Percentiles rank a stretch among this genome's conserved stretches.
These are phyloP conservation scores for Imleria badia DNA, from an alignment of 768 basidiomycete genomes.

Conservation along the genomic window DNA sequence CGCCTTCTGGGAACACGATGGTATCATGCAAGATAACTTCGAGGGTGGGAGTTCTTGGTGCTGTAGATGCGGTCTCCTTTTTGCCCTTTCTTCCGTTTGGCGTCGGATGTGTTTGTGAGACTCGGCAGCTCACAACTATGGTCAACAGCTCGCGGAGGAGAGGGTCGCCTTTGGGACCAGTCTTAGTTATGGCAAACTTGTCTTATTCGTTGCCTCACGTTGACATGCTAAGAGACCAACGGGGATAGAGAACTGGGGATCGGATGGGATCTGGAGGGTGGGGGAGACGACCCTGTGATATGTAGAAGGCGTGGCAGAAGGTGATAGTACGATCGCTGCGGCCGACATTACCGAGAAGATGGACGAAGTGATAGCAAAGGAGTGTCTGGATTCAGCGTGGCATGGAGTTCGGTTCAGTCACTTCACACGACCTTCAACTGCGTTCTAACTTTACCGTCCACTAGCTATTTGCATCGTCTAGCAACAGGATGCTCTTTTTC, in stretches of 20 bases:
- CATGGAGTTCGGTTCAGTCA: neutral
- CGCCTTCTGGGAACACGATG: constrained; percentile 78
- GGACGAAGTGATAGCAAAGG: neutral
- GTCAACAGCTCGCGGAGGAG: constrained; percentile 60
- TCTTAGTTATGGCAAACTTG: constrained; percentile 7
- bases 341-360: constrained; percentile 23
- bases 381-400: neutral
- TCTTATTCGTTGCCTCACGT: constrained; percentile 42
- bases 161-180: constrained; percentile 57
- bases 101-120: constrained; percentile 45
- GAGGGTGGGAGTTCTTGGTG: constrained; percentile 48
- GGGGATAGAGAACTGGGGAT: constrained; percentile 52
- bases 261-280: constrained; percentile 53
- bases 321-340: constrained; percentile 44
- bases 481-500: neutral
- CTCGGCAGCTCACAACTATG: constrained; percentile 48
- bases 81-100: constrained; percentile 49
- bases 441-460: neutral
- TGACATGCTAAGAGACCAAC: constrained; percentile 81
- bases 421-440: neutral
- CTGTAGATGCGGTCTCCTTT: constrained; percentile 50
- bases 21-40: constrained; percentile 76
- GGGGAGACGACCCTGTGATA: constrained; percentile 69
- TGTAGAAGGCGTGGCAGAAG: constrained; percentile 47
- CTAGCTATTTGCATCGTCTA: neutral